These are phyloP conservation scores for Cephalotrichum gorgonifer DNA, from an alignment of 2,329 filamentous ascomycete genomes.

Conservation along the genomic window DNA sequence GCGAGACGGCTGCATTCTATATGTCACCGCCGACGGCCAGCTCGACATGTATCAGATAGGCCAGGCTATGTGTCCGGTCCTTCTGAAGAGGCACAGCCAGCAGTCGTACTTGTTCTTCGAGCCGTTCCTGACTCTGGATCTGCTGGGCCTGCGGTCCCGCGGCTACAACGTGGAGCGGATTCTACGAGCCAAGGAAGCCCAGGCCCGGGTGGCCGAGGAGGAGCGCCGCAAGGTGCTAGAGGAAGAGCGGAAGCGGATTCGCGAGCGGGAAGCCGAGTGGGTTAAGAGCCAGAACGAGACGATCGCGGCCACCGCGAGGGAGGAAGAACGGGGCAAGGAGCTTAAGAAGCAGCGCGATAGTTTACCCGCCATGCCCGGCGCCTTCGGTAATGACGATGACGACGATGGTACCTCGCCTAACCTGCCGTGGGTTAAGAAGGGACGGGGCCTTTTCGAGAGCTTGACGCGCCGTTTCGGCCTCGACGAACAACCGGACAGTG, in stretches of 20 bases:
- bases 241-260: slow-evolving; percentile 59
- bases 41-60: slow-evolving; percentile 89
- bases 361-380: slow-evolving; percentile 56
- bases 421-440: slow-evolving; percentile 25
- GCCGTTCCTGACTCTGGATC: slow-evolving; percentile 75
- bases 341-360: slow-evolving; percentile 21
- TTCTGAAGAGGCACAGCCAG: slow-evolving; percentile 74
- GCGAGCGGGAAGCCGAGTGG: slow-evolving; percentile 26
- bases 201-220: slow-evolving; percentile 78
- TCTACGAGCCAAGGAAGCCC: slow-evolving; percentile 74
- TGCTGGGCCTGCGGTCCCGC: slow-evolving; percentile 71
- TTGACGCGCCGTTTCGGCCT: slow-evolving; percentile 60
- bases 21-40: slow-evolving; percentile 56
- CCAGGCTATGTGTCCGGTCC: slow-evolving; percentile 69
- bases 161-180: slow-evolving; percentile 98
- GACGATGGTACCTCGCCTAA: slow-evolving; percentile 17
- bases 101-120: slow-evolving; percentile 87
- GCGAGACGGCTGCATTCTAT: slow-evolving; percentile 54
- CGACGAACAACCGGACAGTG: slow-evolving; percentile 36
- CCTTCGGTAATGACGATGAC: slow-evolving; percentile 58
- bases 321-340: slow-evolving; percentile 13
- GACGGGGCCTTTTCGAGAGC: slow-evolving; percentile 56
- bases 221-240: slow-evolving; percentile 65
- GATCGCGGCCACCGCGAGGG: background rate
- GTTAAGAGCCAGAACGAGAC: background rate